Evolutionary conservation across 805 yeast species (phyloP).

Genomic region (Suhomyces sp.): DNA sequence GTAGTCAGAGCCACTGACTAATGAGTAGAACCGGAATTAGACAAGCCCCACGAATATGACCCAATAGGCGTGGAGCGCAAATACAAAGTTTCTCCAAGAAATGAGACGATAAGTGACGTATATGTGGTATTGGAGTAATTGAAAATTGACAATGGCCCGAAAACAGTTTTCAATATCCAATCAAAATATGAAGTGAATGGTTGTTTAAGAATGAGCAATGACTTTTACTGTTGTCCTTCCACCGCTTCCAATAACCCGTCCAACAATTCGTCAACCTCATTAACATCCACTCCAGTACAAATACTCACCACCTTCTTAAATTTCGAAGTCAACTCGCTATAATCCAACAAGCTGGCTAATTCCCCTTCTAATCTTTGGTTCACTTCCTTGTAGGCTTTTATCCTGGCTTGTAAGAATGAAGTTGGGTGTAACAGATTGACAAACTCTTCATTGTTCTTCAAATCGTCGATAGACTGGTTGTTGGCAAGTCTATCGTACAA

Average conservation of each 20-base stretch:
- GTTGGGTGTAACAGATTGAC: conserved; percentile 43
- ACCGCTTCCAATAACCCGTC: conserved; percentile 89
- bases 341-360: conserved; percentile 49
- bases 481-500: conserved; percentile 52
- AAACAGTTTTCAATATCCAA: too few relatives aligned
- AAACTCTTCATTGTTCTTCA: conserved; percentile 24
- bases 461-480: conserved; percentile 25
- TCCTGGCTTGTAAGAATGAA: conserved; percentile 66
- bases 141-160: too few relatives aligned
- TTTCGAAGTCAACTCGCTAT: conserved; percentile 50
- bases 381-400: conserved; percentile 75
- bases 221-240: conserved; percentile 53
- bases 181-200: too few relatives aligned
- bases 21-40: too few relatives aligned
- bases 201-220: too few relatives aligned
- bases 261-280: conserved; percentile 74
- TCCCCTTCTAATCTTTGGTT: conserved; percentile 55
- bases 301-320: conserved; percentile 85
- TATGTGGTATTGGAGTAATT: too few relatives aligned
- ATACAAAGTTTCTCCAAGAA: too few relatives aligned
- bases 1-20: too few relatives aligned
- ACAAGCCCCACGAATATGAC: too few relatives aligned
- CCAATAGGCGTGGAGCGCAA: too few relatives aligned
- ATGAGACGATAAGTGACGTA: too few relatives aligned
- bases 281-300: conserved; percentile 85